A percentile compares a stretch with the other conserved stretches of the same genome.
These are phyloP conservation scores for Aspergillus pseudotamarii DNA, from an alignment of 2,329 filamentous ascomycete genomes.

Conservation along the genomic window DNA sequence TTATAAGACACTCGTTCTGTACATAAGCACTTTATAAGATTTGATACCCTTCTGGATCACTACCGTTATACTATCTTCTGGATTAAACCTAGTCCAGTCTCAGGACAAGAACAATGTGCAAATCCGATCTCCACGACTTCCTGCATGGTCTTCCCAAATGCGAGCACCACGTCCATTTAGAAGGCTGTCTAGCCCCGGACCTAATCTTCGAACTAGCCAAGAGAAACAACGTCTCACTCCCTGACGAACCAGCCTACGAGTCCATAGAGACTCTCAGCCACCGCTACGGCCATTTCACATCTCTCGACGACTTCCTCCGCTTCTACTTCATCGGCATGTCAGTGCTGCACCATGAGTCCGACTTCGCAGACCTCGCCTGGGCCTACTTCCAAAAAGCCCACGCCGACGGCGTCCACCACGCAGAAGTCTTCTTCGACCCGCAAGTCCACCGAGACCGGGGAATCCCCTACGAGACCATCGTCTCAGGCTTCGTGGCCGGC, in stretches of 20 bases:
- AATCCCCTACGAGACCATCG: conserved; percentile 64
- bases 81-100: neutral
- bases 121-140: conserved; percentile 59
- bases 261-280: conserved; percentile 61
- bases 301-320: conserved; percentile 74
- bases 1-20: neutral
- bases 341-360: conserved; percentile 64
- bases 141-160: conserved; percentile 72
- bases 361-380: conserved; percentile 74
- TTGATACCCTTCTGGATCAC: neutral
- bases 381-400: conserved; percentile 70
- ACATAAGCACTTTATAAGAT: neutral
- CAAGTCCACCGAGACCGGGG: conserved; percentile 71
- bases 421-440: conserved; percentile 80
- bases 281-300: conserved; percentile 69
- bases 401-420: conserved; percentile 68
- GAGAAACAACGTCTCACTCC: conserved; percentile 67
- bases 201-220: conserved; percentile 70
- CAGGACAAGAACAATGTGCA: conserved; percentile 52
- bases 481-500: conserved; percentile 65
- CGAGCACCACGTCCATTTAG: conserved; percentile 80
- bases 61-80: neutral
- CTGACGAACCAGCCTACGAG: conserved; percentile 63
- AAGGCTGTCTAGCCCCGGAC: conserved; percentile 71
- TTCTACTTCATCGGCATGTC: conserved; percentile 80